Evolutionary conservation across 208 protist genomes (phyloP), one percentile per base, ranked within the genome.

Genomic region (Leishmania major): DNA sequence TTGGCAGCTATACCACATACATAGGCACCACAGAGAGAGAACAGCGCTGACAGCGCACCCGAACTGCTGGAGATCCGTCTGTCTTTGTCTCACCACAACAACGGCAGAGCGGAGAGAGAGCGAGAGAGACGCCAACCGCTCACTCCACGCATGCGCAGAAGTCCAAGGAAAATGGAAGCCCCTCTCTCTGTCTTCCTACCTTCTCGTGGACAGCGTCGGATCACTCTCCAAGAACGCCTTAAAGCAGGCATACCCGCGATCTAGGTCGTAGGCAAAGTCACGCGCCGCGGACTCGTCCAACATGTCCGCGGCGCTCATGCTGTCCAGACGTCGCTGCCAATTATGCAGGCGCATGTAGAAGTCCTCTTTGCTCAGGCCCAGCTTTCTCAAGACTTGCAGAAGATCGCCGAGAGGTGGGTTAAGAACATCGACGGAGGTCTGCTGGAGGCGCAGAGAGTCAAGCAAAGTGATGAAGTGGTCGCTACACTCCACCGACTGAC

Each of bases 391-490:
- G 28, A 90, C 88, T 35, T 89, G 85, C 49, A 99, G 64, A 28
- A 99, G 88, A 64, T 99, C 98, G 25, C 87, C 90, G 25, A 99
- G 90, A 10, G 95, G 88, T 8, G 98, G 97, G 87, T 98, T 94
- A 7, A 99, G 64, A 60, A 96, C 84, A 74, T 99, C 98, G 13
- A 98, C 96, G 28, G 97, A 95, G 1, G 91, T 93, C 84, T 98
- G 94, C 67, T 96, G 92, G 59, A 99, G 87, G 28, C 94, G 93
- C 45, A 99, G 84, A 2, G 95, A 89, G 80, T 99, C 97, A 74
- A 99, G 91, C 25, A 98, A 75, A 15, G 98, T 99, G 84, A 99
- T 99, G 79, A 99, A 99, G 85, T 95, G 88, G 84, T 99, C 94
- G 40, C 92, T 95, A 77, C 94, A 96, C 77, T 98, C 96, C 45